Conservation (phyloP, 192 early-diverging fungal species). For the Entophlyctis luteolus region DNA sequence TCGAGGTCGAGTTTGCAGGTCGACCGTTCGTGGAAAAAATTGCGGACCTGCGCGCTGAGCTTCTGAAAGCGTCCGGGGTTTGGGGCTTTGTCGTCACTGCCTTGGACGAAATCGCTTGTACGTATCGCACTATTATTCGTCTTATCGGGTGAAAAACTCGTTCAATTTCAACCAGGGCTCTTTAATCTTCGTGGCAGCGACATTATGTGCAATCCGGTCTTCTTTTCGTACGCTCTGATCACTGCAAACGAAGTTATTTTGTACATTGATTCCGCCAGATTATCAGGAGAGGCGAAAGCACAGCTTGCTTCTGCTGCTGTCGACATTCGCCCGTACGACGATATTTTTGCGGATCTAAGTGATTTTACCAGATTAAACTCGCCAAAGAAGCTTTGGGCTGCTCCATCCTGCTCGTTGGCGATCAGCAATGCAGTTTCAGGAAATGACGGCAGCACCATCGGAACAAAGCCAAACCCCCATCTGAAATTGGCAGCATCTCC, state of each 20-base stretch:
- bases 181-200: slow-evolving; percentile 96
- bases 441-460: too few species aligned
- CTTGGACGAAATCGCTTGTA: slow-evolving; percentile 89
- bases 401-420: slow-evolving; percentile 66
- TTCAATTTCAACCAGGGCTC: slow-evolving; percentile 54
- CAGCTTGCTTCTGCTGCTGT: slow-evolving; percentile 61
- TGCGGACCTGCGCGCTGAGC: slow-evolving; percentile 57
- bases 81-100: slow-evolving; percentile 81
- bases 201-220: slow-evolving; percentile 93
- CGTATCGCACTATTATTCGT: slow-evolving; percentile 1
- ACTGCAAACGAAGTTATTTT: slow-evolving; percentile 65
- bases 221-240: slow-evolving; percentile 86
- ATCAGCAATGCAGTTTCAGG: slow-evolving; percentile 71
- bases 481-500: slow-evolving; percentile 63
- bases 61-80: slow-evolving; percentile 54
- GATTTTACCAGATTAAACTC: slow-evolving; percentile 15
- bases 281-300: slow-evolving; percentile 53
- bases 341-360: slow-evolving; percentile 72
- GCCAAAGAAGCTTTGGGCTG: slow-evolving; percentile 57
- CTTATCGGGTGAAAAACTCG: neutral
- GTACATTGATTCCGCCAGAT: slow-evolving; percentile 73
- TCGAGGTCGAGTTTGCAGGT: slow-evolving; percentile 65
- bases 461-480: slow-evolving; percentile 44
- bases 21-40: slow-evolving; percentile 63
- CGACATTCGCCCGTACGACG: slow-evolving; percentile 66